These are phyloP conservation scores for Apiospora phragmitis DNA, from an alignment of 2,329 filamentous ascomycete genomes.

Conservation along the genomic window DNA sequence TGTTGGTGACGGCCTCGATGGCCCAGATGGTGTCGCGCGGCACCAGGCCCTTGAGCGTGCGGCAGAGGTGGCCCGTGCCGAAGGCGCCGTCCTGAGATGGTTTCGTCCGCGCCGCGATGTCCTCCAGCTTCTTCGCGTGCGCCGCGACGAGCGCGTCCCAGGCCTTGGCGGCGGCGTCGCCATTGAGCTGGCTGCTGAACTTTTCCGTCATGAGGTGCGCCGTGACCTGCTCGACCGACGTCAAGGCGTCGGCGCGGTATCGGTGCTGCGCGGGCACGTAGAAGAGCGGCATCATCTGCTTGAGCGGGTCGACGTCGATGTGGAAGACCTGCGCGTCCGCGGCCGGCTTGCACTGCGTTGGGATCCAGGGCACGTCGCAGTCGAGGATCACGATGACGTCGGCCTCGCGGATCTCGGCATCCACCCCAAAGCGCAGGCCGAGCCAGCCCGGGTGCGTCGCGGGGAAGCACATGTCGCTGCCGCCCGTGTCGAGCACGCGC, in stretches of 20 bases:
- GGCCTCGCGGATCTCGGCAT: conserved; percentile 71
- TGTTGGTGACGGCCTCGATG: conserved; percentile 74
- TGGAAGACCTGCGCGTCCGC: conserved; percentile 59
- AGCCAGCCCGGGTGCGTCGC: conserved; percentile 67
- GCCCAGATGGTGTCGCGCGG: conserved; percentile 65
- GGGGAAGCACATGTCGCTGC: conserved; percentile 81
- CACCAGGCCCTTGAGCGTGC: conserved; percentile 35
- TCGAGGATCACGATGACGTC: conserved; percentile 85
- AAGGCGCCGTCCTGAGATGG: conserved; percentile 64
- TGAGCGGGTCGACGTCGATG: conserved; percentile 65
- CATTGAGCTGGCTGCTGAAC: conserved; percentile 37
- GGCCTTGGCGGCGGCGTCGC: conserved; percentile 39
- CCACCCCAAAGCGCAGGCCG: conserved; percentile 72
- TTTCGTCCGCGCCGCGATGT: conserved; percentile 56
- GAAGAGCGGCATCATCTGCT: conserved; percentile 72
- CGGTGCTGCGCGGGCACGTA: conserved; percentile 67
- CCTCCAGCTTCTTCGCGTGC: conserved; percentile 59
- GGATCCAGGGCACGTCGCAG: conserved; percentile 92
- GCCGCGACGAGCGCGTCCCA: conserved; percentile 56
- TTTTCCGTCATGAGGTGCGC: conserved; percentile 42
- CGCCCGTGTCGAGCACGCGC: conserved; percentile 73
- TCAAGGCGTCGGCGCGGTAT: conserved; percentile 66
- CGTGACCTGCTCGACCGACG: conserved; percentile 69
- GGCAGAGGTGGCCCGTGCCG: conserved; percentile 49
- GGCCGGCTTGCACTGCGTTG: conserved; percentile 65